Percentiles rank a stretch among this genome's conserved stretches.
These are phyloP conservation scores for Termitomyces sp. DNA, from an alignment of 768 basidiomycete genomes.

Conservation along the genomic window DNA sequence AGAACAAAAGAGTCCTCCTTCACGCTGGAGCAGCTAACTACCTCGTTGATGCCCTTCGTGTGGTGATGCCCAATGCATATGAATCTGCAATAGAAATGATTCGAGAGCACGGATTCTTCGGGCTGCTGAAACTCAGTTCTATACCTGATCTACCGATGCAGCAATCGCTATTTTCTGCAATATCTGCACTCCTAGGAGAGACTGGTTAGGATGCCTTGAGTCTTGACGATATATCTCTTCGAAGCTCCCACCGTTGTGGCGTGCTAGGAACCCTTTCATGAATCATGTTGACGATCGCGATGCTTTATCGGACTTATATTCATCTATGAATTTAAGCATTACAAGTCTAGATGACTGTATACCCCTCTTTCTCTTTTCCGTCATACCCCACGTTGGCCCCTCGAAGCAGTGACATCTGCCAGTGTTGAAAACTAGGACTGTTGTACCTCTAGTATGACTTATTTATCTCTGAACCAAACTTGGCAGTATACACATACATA, in stretches of 20 bases:
- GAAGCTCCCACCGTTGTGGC: background rate
- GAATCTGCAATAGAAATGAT: conserved; percentile 2
- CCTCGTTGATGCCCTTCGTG: conserved; percentile 11
- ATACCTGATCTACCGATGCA: conserved; percentile 8
- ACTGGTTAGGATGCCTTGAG: background rate
- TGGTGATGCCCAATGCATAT: conserved; percentile 7
- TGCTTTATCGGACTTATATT: background rate
- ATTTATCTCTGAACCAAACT: too few species aligned
- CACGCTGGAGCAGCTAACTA: conserved; percentile 13
- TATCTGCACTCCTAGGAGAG: conserved; percentile 9
- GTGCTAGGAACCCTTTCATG: background rate
- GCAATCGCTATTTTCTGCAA: conserved; percentile 9
- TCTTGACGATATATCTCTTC: too few species aligned
- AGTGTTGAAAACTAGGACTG: too few species aligned
- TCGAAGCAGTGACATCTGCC: background rate
- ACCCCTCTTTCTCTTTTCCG: background rate
- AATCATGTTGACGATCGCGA: too few species aligned
- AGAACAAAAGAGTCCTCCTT: conserved; percentile 10
- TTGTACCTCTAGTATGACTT: too few species aligned
- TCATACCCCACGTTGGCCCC: background rate
- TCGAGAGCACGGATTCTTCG: conserved; percentile 10
- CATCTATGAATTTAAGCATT: background rate
- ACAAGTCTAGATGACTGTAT: background rate
- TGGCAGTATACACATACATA: too few species aligned
- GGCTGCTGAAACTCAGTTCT: conserved; percentile 3